Evolutionary conservation across 805 yeast genomes (phyloP).

Genomic region (Ogataea dorogensis): DNA sequence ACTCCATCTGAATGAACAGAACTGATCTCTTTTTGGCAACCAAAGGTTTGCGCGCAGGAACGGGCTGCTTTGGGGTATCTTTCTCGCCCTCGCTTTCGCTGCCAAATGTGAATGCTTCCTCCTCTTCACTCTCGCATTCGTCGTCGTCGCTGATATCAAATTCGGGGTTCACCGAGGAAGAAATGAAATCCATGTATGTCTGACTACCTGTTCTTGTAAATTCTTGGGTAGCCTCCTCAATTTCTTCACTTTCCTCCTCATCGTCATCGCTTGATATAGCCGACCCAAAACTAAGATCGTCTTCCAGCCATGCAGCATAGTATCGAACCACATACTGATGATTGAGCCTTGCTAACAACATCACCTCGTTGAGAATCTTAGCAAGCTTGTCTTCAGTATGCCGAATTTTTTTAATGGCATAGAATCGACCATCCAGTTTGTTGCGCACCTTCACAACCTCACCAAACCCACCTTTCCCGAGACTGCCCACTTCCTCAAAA

Average conservation of each 20-base stretch:
- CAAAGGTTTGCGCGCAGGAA: conserved; percentile 9
- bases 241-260: conserved; percentile 32
- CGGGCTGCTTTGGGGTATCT: conserved; percentile 1
- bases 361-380: conserved; percentile 83
- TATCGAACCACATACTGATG: conserved; percentile 96
- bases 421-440: conserved; percentile 88
- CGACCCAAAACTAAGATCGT: conserved; percentile 38
- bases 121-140: conserved; percentile 20
- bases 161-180: conserved; percentile 58
- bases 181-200: conserved; percentile 62
- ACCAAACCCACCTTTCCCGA: conserved; percentile 96
- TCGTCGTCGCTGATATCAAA: conserved; percentile 46
- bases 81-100: conserved; percentile 10
- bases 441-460: conserved; percentile 97
- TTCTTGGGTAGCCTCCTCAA: conserved; percentile 26
- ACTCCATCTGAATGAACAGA: conserved; percentile 95
- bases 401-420: conserved; percentile 89
- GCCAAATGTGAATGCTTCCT: conserved; percentile 29
- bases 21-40: conserved; percentile 50
- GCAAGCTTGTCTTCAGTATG: conserved; percentile 80
- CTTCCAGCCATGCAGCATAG: conserved; percentile 97
- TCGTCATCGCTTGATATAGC: conserved; percentile 23
- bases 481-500: conserved; percentile 87
- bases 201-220: conserved; percentile 32
- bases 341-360: conserved; percentile 84